phyloP scores from a whole-genome alignment of 2,329 filamentous ascomycete genomes.

The Claviceps africana region DNA sequence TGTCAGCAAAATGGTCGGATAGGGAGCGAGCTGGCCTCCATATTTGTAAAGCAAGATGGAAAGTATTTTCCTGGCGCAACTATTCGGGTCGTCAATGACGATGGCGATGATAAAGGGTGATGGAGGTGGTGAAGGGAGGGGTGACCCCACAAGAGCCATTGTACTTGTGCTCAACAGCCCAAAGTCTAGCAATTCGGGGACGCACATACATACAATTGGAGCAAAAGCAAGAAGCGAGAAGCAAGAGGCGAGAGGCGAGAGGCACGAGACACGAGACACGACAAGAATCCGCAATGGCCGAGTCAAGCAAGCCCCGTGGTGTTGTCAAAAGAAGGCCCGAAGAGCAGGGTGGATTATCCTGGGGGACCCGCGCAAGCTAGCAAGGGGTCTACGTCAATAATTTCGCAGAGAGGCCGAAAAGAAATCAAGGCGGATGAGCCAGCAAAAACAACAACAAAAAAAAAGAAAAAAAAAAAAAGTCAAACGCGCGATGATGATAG shows the following conservation, averaged over 20 bases:
- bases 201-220: neutral
- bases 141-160: neutral
- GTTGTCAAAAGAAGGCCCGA: slow-evolving; percentile 2
- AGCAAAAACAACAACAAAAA: too few species aligned
- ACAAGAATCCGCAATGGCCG: neutral
- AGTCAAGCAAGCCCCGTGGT: slow-evolving; percentile 1
- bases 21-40: neutral
- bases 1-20: neutral
- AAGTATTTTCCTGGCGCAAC: neutral
- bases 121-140: neutral
- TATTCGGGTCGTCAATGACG: neutral
- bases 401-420: neutral
- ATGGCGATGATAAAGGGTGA: neutral
- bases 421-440: too few species aligned
- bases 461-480: too few species aligned
- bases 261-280: neutral
- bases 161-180: neutral
- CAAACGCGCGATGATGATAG: neutral
- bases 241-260: neutral
- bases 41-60: neutral
- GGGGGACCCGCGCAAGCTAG: neutral
- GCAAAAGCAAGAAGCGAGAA: neutral
- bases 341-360: slow-evolving; percentile 1
- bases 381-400: neutral
- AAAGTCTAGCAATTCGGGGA: neutral